Evolutionary conservation across 2,329 filamentous ascomycete genomes (phyloP).

Genomic region (Trichoderma breve): DNA sequence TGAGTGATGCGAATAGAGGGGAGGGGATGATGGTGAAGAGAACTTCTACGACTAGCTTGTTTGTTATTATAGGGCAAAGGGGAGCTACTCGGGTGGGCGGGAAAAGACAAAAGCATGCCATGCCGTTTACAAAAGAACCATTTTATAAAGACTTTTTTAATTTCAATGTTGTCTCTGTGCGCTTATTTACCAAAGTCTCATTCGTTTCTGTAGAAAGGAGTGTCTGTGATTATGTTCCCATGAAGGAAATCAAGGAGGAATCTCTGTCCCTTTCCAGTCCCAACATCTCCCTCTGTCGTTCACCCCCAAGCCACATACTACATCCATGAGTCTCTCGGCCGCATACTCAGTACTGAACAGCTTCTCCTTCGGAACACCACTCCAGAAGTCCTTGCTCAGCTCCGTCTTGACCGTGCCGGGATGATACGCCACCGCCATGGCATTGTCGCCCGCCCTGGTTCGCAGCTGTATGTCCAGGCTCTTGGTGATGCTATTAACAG

Average conservation of each 20-base stretch:
- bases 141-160: neutral
- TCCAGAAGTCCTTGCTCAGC: conserved; percentile 72
- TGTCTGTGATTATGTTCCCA: neutral
- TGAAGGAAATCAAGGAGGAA: conserved; percentile 49
- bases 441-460: conserved; percentile 56
- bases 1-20: neutral
- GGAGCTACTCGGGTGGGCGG: neutral
- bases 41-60: neutral
- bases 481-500: conserved; percentile 67
- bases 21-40: neutral
- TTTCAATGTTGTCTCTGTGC: neutral
- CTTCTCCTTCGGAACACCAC: conserved; percentile 55
- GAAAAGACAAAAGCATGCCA: conserved; percentile 4
- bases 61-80: neutral
- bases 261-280: conserved; percentile 67
- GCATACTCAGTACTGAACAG: conserved; percentile 67
- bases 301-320: conserved; percentile 51
- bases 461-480: conserved; percentile 68
- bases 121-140: neutral
- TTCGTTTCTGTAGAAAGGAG: neutral
- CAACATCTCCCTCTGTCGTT: conserved; percentile 62
- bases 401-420: conserved; percentile 79
- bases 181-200: no score
- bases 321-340: conserved; percentile 61
- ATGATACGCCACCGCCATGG: conserved; percentile 69